Base-by-base conservation (phyloP, 345 rosid genomes). In the Populus nigra region DNA sequence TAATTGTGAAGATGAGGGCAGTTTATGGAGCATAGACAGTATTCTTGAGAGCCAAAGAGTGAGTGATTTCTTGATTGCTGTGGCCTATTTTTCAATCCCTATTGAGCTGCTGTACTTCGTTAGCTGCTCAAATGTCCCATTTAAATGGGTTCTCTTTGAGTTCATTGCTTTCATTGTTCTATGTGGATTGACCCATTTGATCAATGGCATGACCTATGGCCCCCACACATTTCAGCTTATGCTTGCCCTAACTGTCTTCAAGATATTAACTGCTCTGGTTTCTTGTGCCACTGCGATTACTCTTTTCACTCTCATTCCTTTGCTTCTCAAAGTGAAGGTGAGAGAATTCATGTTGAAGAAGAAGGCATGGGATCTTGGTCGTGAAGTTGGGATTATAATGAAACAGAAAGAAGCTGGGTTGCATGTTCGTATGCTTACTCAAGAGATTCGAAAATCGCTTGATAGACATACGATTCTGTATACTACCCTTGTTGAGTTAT, bases 131-230 rank as follows among this genome's bases (percentile, higher is more conserved):
- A 93, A 89, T 50, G 78, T 96, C 16, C 99, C 99, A 8, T 96
- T 96, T 89, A 96, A 93, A 86, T 96, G 99, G 98, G 99, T 96
- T 45, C 94, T 96, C 29, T 83, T 88, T 73, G 87, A 96, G 79
- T 96, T 96, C 88, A 96, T 93, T 33, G 92, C 99, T 76, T 96
- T 96, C 91, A 96, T 96, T 81, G 98, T 96, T 38, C 93, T 96
- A 2, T 93, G 99, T 78, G 99, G 99, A 25, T 78, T 96, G 94
- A 93, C 99, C 78, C 99, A 96, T 85, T 87, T 96, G 83, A 91
- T 96, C 75, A 91, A 96, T 68, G 99, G 98, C 22, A 93, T 93
- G 97, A 91, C 97, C 74, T 93, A 92, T 72, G 87, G 88, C 68
- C 89, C 94, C 41, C 98, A 93, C 69, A 81, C 94, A 0, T 96